Base-by-base conservation (phyloP, 2,329 filamentous ascomycete genomes). In the Didymella glomerata region DNA sequence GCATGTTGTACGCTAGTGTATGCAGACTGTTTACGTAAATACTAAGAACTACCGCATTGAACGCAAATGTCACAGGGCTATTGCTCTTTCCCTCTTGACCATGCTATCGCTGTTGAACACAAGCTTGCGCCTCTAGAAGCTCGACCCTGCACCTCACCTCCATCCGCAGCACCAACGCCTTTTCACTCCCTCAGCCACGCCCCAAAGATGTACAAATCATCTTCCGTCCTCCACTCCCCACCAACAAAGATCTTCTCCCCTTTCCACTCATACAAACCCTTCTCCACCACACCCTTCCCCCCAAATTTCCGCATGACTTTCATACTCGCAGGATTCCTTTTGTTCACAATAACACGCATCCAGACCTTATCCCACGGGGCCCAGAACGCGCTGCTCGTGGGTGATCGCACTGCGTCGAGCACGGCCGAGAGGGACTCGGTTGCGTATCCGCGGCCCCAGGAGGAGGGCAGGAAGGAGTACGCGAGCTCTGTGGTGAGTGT, bases 261-360 rank as follows among this genome's bases (percentile, higher is more conserved):
- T n/a, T 46, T 62, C 72, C 69, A 73, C 20, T 63, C 53, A 57
- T 68, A 68, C 20, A 75, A 45, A 2, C 73, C 75, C 25, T 47
- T 63, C 68, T 61, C 49, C 42, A 52, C 63, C 46, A 77, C 68
- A 16, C 66, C 71, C 22, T 48, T 3, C 5, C 4, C 18, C 8
- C 1, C 34, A 16, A 54, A 45, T 54, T 77, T 77, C 6, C 62
- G 57, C 72, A 76, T 68, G 1, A 77, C 74, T n/a, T 64, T 61
- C 54, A 57, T 16, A 52, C 74, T 76, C 18, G 67, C 58, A 1
- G 66, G 63, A 52, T 77, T 77, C n/a, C 63, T 64, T 11, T 47
- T 51, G 58, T 75, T 75, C 20, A 76, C 72, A 48, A 77, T 66
- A 0, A 66, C 71, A 42, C 71, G 54, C n/a, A 76, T 56, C 56